These are phyloP conservation scores for Dictyostelium citrinum DNA, from an alignment of 78 protist genomes.

Conservation along the genomic window DNA sequence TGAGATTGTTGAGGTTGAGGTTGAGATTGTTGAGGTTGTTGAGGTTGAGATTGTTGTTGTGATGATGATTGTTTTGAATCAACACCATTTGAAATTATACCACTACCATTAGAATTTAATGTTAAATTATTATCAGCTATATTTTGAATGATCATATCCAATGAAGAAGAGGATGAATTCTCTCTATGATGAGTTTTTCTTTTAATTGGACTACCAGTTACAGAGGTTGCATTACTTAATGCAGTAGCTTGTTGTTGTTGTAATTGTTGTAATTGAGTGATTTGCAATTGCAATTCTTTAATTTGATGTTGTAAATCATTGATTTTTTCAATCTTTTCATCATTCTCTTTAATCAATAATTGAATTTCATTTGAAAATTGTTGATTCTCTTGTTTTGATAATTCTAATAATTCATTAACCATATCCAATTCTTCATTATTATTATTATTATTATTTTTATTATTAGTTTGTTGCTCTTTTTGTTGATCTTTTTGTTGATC, in stretches of 20 bases:
- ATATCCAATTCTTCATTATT: not conserved
- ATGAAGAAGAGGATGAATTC: not conserved
- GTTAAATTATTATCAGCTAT: not conserved
- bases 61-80: not conserved
- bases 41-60: not conserved
- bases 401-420: not conserved
- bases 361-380: not conserved
- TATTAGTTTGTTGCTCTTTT: too few relatives aligned
- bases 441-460: not conserved
- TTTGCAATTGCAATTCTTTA: not conserved
- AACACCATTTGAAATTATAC: not conserved
- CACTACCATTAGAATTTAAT: not conserved
- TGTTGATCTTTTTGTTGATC: not conserved
- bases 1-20: not conserved
- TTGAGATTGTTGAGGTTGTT: not conserved
- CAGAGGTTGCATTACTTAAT: not conserved
- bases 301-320: not conserved
- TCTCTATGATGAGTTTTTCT: conserved; percentile 35
- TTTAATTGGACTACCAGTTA: not conserved
- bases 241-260: not conserved
- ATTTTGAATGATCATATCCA: not conserved
- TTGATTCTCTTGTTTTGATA: not conserved
- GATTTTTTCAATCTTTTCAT: not conserved
- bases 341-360: not conserved
- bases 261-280: not conserved